Conservation (phyloP, 371 early-diverging fungal species). For the Mucor irregularis region DNA sequence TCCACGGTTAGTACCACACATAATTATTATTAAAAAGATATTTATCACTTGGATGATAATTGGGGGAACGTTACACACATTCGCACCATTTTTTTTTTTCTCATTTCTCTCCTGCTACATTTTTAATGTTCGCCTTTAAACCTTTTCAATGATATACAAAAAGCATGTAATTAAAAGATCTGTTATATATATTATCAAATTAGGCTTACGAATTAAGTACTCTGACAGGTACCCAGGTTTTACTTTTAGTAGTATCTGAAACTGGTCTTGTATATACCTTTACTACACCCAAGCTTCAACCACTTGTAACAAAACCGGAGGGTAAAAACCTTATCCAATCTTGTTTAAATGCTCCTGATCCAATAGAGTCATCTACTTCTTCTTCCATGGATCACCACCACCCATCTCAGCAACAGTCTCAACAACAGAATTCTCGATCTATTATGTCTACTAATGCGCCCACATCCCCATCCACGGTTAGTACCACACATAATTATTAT, state of each 20-base stretch:
- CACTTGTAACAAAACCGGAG: conserved; percentile 89
- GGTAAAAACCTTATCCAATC: conserved; percentile 91
- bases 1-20: conserved; percentile 14
- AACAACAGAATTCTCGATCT: conserved; percentile 7
- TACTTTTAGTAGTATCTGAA: conserved; percentile 93
- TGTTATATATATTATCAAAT: no score
- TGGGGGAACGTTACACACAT: conserved; percentile 16
- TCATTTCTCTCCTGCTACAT: no score
- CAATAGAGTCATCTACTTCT: conserved; percentile 18
- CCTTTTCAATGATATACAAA: no score
- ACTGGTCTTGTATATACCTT: conserved; percentile 97
- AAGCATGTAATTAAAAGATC: no score
- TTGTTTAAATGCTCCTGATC: conserved; percentile 84
- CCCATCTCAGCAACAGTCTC: not conserved
- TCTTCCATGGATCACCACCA: conserved; percentile 2
- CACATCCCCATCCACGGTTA: conserved; percentile 14
- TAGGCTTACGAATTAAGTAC: conserved; percentile 94
- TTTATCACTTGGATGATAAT: conserved; percentile 7
- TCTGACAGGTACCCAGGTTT: conserved; percentile 95
- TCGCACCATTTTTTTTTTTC: not conserved
- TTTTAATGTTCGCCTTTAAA: no score
- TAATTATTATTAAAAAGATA: conserved; percentile 2
- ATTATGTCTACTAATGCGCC: conserved; percentile 10
- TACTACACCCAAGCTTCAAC: conserved; percentile 94
- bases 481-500: conserved; percentile 9